Conservation (phyloP, 2,329 filamentous ascomycete genomes). For the Rhinocladiella similis region DNA sequence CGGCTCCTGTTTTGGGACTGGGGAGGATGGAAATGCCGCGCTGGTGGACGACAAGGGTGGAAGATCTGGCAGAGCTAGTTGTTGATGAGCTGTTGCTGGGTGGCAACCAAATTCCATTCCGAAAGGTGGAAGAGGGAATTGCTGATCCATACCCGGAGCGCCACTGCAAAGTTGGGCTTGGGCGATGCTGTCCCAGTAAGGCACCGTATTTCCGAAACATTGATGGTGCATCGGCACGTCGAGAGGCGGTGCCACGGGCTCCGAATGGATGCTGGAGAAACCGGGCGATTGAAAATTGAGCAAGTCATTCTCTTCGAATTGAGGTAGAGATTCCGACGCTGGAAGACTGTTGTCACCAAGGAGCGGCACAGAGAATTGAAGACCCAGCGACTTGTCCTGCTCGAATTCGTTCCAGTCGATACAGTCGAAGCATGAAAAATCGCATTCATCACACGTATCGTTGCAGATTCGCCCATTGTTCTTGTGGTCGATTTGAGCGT, state of each 20-base stretch:
- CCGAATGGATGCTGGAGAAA: background rate
- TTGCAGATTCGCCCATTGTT: constrained; percentile 21
- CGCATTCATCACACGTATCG: constrained; percentile 26
- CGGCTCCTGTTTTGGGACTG: background rate
- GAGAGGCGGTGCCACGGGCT: constrained; percentile 15
- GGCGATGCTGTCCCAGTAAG: constrained; percentile 18
- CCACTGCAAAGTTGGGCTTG: constrained; percentile 20
- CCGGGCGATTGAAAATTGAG: constrained; percentile 6
- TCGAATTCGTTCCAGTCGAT: constrained; percentile 29
- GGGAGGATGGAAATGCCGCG: background rate
- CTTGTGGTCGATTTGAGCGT: constrained; percentile 20
- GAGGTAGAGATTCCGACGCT: background rate
- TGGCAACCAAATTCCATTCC: constrained; percentile 24
- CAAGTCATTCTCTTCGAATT: constrained; percentile 9
- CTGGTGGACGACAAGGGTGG: background rate
- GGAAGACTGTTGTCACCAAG: constrained; percentile 10
- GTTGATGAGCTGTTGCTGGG: constrained; percentile 24
- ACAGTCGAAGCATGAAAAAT: constrained; percentile 30
- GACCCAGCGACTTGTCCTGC: constrained; percentile 25
- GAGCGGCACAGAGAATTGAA: constrained; percentile 23
- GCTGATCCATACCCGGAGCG: constrained; percentile 8
- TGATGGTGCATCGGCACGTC: constrained; percentile 29
- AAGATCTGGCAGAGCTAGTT: background rate
- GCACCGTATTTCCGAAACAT: constrained; percentile 16
- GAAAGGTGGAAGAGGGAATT: constrained; percentile 21